Conservation (phyloP, 1,284 basidiomycete species). For the Lentinula novae-zelandiae region DNA sequence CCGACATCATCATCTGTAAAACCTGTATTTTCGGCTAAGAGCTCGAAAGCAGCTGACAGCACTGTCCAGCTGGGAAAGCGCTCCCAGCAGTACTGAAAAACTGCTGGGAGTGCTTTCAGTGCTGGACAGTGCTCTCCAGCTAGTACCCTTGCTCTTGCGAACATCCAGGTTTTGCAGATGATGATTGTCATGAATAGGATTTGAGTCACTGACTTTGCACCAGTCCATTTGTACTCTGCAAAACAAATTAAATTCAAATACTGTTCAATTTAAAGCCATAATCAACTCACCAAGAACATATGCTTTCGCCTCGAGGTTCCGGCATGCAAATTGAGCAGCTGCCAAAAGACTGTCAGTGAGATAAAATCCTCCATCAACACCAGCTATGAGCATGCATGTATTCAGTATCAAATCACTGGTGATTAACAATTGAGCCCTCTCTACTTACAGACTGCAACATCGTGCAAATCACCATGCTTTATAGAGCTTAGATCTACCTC, state of each 20-base stretch:
- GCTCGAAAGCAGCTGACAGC: no score
- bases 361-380: neutral
- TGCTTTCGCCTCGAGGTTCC: neutral
- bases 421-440: neutral
- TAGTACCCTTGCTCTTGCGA: no score
- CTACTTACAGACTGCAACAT: neutral
- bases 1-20: no score
- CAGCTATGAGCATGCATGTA: neutral
- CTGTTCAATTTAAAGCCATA: neutral
- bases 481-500: neutral
- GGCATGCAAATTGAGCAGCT: neutral
- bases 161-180: no score
- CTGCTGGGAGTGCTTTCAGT: no score
- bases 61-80: no score
- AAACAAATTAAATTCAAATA: neutral
- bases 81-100: no score
- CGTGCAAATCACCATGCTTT: neutral
- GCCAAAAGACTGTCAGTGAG: neutral
- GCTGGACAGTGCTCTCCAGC: no score
- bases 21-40: no score
- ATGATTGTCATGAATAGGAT: no score
- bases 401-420: neutral
- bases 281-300: neutral
- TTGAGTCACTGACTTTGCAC: neutral
- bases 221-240: neutral